Evolutionary conservation across 176 grass and related monocot species (phyloP).

Genomic region (Phyllostachys edulis): DNA sequence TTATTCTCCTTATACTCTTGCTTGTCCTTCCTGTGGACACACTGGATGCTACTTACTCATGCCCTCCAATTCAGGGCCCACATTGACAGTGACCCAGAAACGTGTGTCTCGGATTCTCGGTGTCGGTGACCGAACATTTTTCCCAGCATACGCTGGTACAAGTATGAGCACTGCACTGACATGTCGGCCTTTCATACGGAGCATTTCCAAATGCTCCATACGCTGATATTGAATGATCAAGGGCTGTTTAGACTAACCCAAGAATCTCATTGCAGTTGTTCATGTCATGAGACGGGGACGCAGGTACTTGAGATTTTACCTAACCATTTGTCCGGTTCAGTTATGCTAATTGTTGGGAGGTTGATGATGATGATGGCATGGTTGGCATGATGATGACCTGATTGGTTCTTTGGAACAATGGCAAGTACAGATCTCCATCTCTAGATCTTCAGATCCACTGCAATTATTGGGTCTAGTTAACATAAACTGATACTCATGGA

Average conservation of each 20-base stretch:
- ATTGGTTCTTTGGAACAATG: constrained; percentile 3
- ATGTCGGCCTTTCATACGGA: background rate
- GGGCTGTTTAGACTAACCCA: background rate
- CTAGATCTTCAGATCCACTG: constrained; percentile 37
- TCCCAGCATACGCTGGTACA: background rate
- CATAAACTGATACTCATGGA: background rate
- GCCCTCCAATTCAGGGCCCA: background rate
- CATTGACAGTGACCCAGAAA: constrained; percentile 9
- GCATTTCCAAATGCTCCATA: background rate
- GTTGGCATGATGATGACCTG: constrained; percentile 17
- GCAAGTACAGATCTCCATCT: constrained; percentile 27
- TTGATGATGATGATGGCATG: constrained; percentile 13
- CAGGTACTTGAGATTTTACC: background rate
- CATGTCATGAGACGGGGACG: background rate
- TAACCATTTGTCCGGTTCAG: background rate
- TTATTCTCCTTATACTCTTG: constrained; percentile 15
- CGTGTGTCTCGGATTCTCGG: background rate
- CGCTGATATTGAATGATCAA: background rate
- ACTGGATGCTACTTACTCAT: background rate
- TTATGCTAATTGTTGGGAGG: background rate
- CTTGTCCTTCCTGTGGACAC: background rate
- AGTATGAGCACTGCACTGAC: too few species aligned
- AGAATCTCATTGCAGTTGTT: background rate
- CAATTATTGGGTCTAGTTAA: constrained; percentile 23
- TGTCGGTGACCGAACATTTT: constrained; percentile 24